Evolutionary conservation across 2,329 filamentous ascomycete genomes (phyloP), one percentile per base, ranked within the genome.

Genomic region (Nothophoma quercina): DNA sequence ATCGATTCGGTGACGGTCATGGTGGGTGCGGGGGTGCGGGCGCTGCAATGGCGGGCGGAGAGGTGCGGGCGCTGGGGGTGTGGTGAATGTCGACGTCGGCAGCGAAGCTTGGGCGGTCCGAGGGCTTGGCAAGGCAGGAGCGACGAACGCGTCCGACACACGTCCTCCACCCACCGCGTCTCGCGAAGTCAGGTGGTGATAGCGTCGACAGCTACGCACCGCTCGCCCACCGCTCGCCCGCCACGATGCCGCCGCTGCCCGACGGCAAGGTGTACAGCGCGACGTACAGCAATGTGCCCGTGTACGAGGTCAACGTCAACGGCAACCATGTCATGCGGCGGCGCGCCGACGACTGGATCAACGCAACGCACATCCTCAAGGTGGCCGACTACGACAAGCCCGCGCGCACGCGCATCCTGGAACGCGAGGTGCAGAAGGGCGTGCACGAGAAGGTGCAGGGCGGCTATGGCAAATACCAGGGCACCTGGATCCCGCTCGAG

Each of bases 331-430:
- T 98, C 61, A 99, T 99, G 95, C 89, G 95, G 74, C 86, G 95
- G 42, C 87, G 93, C 55, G 85, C 87, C 45, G 95, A 99, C 75
- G 87, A 98, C 76, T 99, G 93, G 92, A 95, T 99, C 78, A 99
- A 99, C 81, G 95, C 95, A n/a, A 99, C 95, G 46, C 95, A 99
- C 72, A 98, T 99, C 55, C 80, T 99, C 40, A 99, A 99, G 72
- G 91, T 96, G 32, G 95, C 95, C 58, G 93, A 93, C 49, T 96
- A 96, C 70, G 95, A 99, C 76, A 99, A 99, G 76, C 95, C 95
- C 2, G 91, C 93, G 10, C 84, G 95, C 71, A 99, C 95, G 32
- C 86, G 95, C 59, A 98, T 99, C 51, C 83, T 99, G 5, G 95
- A 99, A 78, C 86, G 95, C 61, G 95, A 99, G 70, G 93, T 99